Conservation (phyloP, 2,329 filamentous ascomycete species). For the Fusarium sp. region DNA sequence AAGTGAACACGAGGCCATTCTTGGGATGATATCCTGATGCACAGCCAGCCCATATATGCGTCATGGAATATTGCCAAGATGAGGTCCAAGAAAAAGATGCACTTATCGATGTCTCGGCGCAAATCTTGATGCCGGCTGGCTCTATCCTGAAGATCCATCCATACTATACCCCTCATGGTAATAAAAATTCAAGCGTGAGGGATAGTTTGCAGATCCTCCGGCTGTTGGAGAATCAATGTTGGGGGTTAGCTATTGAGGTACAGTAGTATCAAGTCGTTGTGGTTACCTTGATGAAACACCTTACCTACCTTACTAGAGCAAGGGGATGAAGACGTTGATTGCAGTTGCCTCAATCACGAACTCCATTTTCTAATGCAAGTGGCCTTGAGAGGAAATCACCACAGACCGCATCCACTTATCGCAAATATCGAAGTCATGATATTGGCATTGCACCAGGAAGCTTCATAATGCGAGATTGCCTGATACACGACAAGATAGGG, state of each 20-base stretch:
- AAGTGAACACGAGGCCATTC: too few species aligned
- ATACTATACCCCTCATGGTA: background rate
- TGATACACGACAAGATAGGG: constrained; percentile 2
- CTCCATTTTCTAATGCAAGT: constrained; percentile 31
- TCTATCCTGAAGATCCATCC: constrained; percentile 8
- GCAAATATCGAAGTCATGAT: background rate
- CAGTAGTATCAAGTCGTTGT: constrained; percentile 10
- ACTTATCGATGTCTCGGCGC: constrained; percentile 19
- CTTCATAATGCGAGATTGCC: constrained; percentile 19
- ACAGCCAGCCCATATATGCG: too few species aligned
- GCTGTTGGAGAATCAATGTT: too few species aligned
- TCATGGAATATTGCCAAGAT: too few species aligned
- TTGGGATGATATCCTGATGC: too few species aligned
- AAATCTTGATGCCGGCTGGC: constrained; percentile 5
- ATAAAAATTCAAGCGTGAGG: background rate
- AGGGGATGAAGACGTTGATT: constrained; percentile 13
- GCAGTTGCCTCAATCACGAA: constrained; percentile 24
- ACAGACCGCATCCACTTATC: constrained; percentile 22
- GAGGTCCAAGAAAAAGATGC: constrained; percentile 12
- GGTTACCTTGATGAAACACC: constrained; percentile 1
- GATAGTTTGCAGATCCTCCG: background rate
- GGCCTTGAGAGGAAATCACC: constrained; percentile 24
- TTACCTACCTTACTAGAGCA: background rate
- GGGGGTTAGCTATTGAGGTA: background rate
- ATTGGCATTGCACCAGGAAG: background rate